These are phyloP conservation scores for Haplosporangium gracile DNA, from an alignment of 192 early-diverging fungal genomes.

Conservation along the genomic window DNA sequence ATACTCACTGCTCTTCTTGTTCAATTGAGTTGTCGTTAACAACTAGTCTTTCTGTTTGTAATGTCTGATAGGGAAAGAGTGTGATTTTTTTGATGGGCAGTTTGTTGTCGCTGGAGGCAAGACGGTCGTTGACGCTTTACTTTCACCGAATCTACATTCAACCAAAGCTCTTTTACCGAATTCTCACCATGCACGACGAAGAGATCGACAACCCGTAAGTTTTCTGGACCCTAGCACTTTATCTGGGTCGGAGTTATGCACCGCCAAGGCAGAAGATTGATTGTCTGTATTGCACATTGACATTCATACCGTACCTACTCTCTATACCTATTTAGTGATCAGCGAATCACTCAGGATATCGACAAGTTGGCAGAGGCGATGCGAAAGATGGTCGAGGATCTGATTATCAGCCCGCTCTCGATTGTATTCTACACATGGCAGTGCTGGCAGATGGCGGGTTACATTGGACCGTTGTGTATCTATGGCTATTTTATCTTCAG, in stretches of 20 bases:
- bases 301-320: constrained; percentile 27
- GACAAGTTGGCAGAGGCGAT: constrained; percentile 81
- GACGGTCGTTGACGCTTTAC: constrained; percentile 69
- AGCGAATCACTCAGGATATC: constrained; percentile 92
- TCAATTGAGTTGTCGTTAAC: neutral
- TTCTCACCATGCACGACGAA: constrained; percentile 63
- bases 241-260: neutral
- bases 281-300: constrained; percentile 1
- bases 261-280: neutral
- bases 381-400: constrained; percentile 66
- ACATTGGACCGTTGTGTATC: constrained; percentile 76
- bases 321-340: constrained; percentile 68
- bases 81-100: constrained; percentile 71
- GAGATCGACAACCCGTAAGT: constrained; percentile 80
- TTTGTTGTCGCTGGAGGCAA: constrained; percentile 73
- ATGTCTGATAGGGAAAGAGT: constrained; percentile 64
- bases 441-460: constrained; percentile 75
- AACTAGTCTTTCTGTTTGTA: neutral
- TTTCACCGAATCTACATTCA: constrained; percentile 76
- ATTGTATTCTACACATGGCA: constrained; percentile 84
- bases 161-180: constrained; percentile 69
- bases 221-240: too few species aligned
- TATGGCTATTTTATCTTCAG: constrained; percentile 81
- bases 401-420: constrained; percentile 80
- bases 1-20: neutral